phyloP scores from a whole-genome alignment of 768 basidiomycete species.

The Macrolepiota dolichaula region DNA sequence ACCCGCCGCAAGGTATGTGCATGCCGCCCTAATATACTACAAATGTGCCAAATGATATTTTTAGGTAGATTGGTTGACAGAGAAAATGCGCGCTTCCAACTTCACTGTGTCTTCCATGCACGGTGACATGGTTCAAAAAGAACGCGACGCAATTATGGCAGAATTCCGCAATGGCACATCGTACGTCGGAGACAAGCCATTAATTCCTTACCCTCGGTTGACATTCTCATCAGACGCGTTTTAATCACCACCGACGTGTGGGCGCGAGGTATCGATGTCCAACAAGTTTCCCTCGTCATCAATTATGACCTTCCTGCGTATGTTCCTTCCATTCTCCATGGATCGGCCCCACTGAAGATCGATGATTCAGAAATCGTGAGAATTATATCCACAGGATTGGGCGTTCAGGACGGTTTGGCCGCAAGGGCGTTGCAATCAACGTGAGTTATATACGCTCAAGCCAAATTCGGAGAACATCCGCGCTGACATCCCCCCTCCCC shows the following conservation, averaged over 20 bases:
- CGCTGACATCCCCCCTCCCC: conserved; percentile 15
- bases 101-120: conserved; percentile 97
- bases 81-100: conserved; percentile 98
- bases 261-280: conserved; percentile 98
- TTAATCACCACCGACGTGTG: conserved; percentile 96
- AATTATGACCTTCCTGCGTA: conserved; percentile 96
- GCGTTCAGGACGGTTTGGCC: conserved; percentile 96
- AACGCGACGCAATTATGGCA: conserved; percentile 94
- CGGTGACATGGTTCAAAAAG: conserved; percentile 95
- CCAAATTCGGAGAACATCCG: conserved; percentile 11
- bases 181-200: conserved; percentile 41
- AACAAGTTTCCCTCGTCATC: conserved; percentile 95
- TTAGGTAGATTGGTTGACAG: conserved; percentile 96
- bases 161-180: conserved; percentile 93
- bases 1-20: conserved; percentile 84
- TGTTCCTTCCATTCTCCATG: conserved; percentile 23
- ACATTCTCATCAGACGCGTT: conserved; percentile 62
- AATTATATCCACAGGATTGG: conserved; percentile 99
- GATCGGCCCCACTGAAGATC: conserved; percentile 2
- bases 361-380: conserved; percentile 74
- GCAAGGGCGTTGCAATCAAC: conserved; percentile 99
- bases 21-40: not conserved
- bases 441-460: conserved; percentile 40
- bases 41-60: conserved; percentile 9
- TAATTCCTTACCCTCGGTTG: conserved; percentile 12